A percentile compares a stretch with the other conserved stretches of the same genome.
phyloP scores from a whole-genome alignment of 345 rosid genomes.

The Eucalyptus pumila region DNA sequence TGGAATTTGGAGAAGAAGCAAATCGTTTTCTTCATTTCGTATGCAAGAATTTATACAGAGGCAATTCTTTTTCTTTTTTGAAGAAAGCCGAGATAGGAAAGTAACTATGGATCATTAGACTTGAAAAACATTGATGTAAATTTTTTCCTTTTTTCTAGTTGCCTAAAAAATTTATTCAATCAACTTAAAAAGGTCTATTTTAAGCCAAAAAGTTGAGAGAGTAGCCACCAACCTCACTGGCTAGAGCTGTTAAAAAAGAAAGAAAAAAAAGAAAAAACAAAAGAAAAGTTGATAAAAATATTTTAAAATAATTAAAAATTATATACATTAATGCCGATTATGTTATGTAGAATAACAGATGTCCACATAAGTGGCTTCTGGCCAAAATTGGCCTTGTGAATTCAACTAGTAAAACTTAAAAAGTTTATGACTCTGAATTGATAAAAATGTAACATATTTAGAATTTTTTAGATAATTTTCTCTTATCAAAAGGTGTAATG shows the following conservation, averaged over 20 bases:
- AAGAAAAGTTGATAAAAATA: too few species aligned
- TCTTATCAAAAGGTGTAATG: neutral
- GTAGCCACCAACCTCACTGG: too few species aligned
- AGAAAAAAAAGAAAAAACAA: too few species aligned
- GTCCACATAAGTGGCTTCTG: accelerated
- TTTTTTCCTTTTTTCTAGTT: too few species aligned
- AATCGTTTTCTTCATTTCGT: neutral
- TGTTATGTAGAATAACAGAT: accelerated
- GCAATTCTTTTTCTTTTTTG: neutral
- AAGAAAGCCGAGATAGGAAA: neutral
- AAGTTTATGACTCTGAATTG: too few species aligned
- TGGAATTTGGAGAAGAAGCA: neutral
- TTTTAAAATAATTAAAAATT: too few species aligned
- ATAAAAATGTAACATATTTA: too few species aligned
- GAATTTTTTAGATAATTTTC: accelerated
- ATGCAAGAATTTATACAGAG: neutral
- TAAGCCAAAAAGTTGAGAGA: neutral
- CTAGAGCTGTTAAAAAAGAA: too few species aligned
- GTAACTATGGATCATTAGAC: neutral
- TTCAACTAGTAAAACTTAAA: too few species aligned
- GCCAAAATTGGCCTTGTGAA: too few species aligned
- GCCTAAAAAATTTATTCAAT: neutral
- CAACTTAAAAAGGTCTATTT: neutral
- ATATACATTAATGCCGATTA: accelerated
- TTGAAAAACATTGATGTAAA: neutral